These are phyloP conservation scores for Gigaspora rosea DNA, from an alignment of 192 early-diverging fungal genomes.

Conservation along the genomic window DNA sequence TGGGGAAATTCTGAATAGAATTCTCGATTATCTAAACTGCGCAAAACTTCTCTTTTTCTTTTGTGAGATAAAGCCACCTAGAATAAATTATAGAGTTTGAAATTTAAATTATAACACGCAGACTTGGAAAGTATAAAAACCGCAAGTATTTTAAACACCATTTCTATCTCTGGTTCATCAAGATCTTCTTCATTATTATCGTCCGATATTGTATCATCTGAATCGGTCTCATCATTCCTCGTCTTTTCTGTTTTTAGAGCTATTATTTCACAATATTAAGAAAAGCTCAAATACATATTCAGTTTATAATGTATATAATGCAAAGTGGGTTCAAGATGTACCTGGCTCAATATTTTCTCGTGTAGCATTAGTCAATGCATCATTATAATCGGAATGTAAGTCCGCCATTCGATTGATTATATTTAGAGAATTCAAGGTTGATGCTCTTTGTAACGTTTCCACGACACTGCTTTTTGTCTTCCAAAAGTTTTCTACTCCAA, in stretches of 20 bases:
- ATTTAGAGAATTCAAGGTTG: not conserved
- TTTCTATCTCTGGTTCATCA: not conserved
- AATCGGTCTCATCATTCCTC: not conserved
- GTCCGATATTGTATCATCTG: not conserved
- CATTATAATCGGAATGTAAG: conserved; percentile 1
- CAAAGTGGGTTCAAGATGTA: not conserved
- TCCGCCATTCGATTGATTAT: not conserved
- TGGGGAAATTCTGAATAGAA: not conserved
- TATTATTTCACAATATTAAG: not conserved
- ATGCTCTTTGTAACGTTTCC: conserved; percentile 6
- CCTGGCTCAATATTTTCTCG: not conserved
- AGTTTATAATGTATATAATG: not conserved
- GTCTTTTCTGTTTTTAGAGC: not conserved
- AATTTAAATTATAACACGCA: not conserved
- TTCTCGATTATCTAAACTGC: not conserved
- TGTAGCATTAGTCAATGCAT: not conserved
- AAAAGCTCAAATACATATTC: not conserved
- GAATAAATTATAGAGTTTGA: not conserved
- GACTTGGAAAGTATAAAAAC: not conserved
- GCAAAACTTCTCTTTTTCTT: not conserved
- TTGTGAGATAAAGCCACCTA: not conserved
- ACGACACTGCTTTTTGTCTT: not conserved
- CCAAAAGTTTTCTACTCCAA: not conserved
- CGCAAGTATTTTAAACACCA: not conserved
- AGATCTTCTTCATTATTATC: not conserved